These are phyloP conservation scores for Trichoderma erinaceum DNA, from an alignment of 495 filamentous ascomycete species.

Conservation along the genomic window DNA sequence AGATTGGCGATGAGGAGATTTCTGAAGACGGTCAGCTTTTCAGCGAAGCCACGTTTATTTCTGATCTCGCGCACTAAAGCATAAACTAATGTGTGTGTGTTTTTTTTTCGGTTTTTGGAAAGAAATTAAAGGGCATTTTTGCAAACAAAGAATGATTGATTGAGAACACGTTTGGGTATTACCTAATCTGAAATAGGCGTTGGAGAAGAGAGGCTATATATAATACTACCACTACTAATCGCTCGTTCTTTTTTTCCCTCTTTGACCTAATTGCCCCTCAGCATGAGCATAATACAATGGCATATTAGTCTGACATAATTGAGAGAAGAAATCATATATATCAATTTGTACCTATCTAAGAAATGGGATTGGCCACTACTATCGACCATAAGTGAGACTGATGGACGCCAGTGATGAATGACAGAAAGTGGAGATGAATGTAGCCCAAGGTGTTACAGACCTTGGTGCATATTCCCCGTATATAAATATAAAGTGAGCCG, in stretches of 20 bases:
- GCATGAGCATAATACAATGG: neutral
- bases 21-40: conserved; percentile 73
- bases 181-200: conserved; percentile 5
- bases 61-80: conserved; percentile 24
- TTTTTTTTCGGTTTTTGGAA: neutral
- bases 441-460: no score
- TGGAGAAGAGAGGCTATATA: conserved; percentile 5
- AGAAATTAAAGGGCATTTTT: neutral
- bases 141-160: conserved; percentile 1
- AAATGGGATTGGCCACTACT: no score
- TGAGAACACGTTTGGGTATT: conserved; percentile 3
- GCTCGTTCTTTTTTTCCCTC: neutral
- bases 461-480: no score
- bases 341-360: neutral
- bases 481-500: neutral
- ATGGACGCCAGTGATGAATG: no score
- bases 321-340: neutral
- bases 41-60: conserved; percentile 90
- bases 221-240: conserved; percentile 8
- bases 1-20: conserved; percentile 69
- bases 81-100: neutral
- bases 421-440: no score
- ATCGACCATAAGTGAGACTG: no score
- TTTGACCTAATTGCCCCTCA: neutral
- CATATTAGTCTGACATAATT: neutral